These are phyloP conservation scores for Ophiognomonia clavigignenti-juglandacearum DNA, from an alignment of 2,329 filamentous ascomycete genomes.

Conservation along the genomic window DNA sequence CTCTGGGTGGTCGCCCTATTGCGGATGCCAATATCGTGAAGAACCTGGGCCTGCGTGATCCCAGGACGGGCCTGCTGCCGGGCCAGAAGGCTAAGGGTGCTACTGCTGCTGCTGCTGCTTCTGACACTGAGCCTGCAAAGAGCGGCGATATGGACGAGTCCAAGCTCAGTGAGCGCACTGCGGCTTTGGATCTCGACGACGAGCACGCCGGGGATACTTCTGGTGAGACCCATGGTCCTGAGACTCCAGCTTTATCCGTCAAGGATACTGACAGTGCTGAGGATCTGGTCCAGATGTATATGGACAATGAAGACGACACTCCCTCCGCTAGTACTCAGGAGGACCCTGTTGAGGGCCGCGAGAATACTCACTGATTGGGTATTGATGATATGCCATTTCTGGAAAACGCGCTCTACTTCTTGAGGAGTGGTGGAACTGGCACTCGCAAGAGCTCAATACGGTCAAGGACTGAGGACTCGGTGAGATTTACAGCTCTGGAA, in stretches of 20 bases:
- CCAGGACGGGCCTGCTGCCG: background rate
- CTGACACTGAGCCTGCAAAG: background rate
- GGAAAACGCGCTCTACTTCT: background rate
- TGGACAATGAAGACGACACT: background rate
- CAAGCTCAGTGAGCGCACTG: background rate
- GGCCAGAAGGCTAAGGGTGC: background rate
- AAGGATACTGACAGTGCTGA: conserved; percentile 9
- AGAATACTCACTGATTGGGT: background rate
- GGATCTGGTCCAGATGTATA: conserved; percentile 10
- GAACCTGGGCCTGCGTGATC: conserved; percentile 31
- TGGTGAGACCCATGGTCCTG: background rate
- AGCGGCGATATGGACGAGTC: background rate
- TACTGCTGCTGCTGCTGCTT: background rate
- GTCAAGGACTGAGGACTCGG: no score
- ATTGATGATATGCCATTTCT: background rate
- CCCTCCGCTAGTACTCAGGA: background rate
- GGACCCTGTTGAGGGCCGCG: conserved; percentile 8
- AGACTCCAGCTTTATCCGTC: background rate
- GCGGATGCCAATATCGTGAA: conserved; percentile 32
- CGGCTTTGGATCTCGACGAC: background rate
- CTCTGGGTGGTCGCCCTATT: conserved; percentile 37
- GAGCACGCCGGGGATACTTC: background rate
- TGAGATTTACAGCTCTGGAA: no score
- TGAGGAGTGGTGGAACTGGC: no score
- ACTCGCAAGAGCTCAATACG: no score